Base-by-base conservation (phyloP, 78 protist genomes). In the slime mould (Dictyostelium discoideum) region DNA sequence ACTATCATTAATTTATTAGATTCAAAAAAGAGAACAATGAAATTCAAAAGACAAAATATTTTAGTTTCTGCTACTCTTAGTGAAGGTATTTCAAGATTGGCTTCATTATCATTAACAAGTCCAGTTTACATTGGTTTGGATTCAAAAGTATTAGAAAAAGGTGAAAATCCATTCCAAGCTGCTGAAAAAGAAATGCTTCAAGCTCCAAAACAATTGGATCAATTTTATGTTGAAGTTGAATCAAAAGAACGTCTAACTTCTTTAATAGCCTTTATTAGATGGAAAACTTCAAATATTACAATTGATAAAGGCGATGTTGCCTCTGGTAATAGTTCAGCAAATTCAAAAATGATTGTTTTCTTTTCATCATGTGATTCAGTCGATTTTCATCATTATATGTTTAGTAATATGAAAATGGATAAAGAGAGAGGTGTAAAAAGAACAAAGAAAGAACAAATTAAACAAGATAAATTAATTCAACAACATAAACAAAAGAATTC, bases 321-420 rank as follows among this genome's bases (percentile, higher is more conserved):
- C 11, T 5, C 10, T 65, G 32, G 18, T n/a, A 37, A 37, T 37
- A 74, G 20, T 74, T 16, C 42, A 3, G 20, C 72, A 14, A n/a
- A 16, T 6, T 72, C 92, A 83, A 96, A 98, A 85, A 85, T 97
- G 76, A 97, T 98, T 13, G 95, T 98, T 40, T 98, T 98, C 96
- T 95, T 98, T 79, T 93, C 97, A 1, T 83, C 94, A 32, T 79
- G 96, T 44, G 92, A 92, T 76, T 86, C 97, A 5, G 99, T 98
- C 48, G 98, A 98, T 83, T 99, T 92, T 97, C 98, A 98, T 92
- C 74, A 96, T 46, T 98, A 98, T 90, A 97, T 98, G 37, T 96
- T 99, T 92, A 93, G 98, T 85, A 97, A 95, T 97, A 92, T 97
- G 85, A 98, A 98, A 86, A 63, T 98, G 81, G 87, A 84, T 20